Conservation (phyloP, 1,284 basidiomycete species). For the Cryptococcus sp. region DNA sequence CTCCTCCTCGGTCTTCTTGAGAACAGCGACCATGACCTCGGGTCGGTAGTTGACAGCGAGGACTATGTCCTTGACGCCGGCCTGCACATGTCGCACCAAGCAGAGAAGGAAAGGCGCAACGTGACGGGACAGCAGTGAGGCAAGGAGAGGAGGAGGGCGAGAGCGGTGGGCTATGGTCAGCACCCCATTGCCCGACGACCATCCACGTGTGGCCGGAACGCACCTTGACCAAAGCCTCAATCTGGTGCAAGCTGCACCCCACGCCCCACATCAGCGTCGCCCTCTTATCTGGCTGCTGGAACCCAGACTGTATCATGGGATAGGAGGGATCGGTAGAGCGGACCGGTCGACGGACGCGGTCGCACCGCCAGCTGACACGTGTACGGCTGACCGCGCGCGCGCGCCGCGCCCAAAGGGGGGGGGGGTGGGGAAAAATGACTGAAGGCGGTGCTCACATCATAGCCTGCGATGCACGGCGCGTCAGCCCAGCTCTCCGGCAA, state of each 20-base stretch:
- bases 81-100: conserved; percentile 30
- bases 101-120: neutral
- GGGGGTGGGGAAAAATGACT: neutral
- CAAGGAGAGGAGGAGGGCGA: neutral
- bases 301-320: neutral
- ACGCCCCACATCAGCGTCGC: neutral
- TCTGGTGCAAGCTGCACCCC: conserved; percentile 52
- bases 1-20: conserved; percentile 56
- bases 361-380: neutral
- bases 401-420: too few species aligned
- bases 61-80: conserved; percentile 57
- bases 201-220: conserved; percentile 10
- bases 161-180: neutral
- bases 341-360: too few species aligned
- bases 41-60: conserved; percentile 57
- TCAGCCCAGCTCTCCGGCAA: neutral
- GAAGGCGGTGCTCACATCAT: conserved; percentile 43
- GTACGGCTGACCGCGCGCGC: neutral
- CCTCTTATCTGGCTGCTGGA: neutral
- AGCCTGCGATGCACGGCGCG: conserved; percentile 24
- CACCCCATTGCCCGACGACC: neutral
- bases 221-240: conserved; percentile 56
- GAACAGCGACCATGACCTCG: conserved; percentile 56
- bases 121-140: neutral
- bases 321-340: too few species aligned